Evolutionary conservation across 306 rosid species (phyloP).

Genomic region (Myrica gale): DNA sequence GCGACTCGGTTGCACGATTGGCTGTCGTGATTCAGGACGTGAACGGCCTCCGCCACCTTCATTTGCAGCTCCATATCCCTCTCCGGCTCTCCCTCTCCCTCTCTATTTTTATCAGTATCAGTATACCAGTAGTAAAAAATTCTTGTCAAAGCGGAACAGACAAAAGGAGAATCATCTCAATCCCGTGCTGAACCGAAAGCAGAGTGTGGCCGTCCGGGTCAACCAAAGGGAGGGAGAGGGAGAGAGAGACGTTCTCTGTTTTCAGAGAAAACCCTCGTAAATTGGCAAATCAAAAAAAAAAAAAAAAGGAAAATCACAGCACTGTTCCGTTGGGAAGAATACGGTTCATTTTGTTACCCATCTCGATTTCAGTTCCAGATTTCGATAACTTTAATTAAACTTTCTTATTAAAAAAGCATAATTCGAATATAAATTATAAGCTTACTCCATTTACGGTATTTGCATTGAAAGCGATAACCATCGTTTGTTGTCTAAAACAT

Average conservation of each 20-base stretch:
- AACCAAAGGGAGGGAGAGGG: not conserved
- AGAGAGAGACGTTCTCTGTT: not conserved
- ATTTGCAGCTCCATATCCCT: constrained; percentile 64
- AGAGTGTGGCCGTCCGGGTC: not conserved
- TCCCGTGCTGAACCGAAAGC: not conserved
- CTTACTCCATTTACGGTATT: no score
- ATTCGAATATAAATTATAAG: no score
- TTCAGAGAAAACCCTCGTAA: no score
- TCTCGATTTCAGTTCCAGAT: no score
- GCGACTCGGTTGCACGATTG: constrained; percentile 98
- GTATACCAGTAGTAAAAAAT: not conserved
- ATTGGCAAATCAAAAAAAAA: no score
- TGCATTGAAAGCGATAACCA: no score
- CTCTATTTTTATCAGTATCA: not conserved
- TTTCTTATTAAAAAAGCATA: no score
- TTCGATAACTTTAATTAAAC: no score
- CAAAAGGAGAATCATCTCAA: not conserved
- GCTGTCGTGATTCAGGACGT: constrained; percentile 80
- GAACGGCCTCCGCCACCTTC: constrained; percentile 91
- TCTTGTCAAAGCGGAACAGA: not conserved
- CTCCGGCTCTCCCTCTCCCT: constrained; percentile 10
- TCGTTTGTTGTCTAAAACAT: no score
- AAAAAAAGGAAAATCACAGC: no score
- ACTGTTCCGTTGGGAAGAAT: no score
- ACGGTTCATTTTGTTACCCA: no score